Base-by-base conservation (phyloP, 768 basidiomycete genomes). In the Nidularia pulvinata region DNA sequence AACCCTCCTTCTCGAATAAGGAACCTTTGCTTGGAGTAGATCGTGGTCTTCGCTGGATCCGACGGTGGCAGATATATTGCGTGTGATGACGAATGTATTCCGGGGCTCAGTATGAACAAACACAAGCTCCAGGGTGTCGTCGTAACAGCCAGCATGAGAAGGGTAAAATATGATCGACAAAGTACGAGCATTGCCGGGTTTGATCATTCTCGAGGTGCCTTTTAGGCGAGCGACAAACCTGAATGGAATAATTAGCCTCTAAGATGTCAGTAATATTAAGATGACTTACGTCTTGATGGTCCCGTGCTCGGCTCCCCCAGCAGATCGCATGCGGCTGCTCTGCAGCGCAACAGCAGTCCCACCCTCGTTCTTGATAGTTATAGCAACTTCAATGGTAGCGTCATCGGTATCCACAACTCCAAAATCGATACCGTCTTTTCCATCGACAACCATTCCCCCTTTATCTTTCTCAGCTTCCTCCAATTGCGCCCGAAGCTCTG, bases 41-140 rank as follows among this genome's bases (percentile, higher is more conserved):
- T 81, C 79, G 47, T 81, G 72, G 57, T 85, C 83, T 7, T 71
- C 77, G 25, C 62, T 57, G 7, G 70, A 74, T 1, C 85, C 85
- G 33, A 83, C 75, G 5, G 76, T 75, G 7, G 76, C 82, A 25
- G 58, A 52, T 1, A 85, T 56, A 5, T 59, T 63, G 2, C 85
- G 76, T 0, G 73, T 72, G 50, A 85, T 82, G 37, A 77, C 57
- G 61, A 84, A 84, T 2, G 68, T 69, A 19, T 66, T 55, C 33
- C 59, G 57, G 4, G 67, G 64, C 3, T 58, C 54, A 0, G 59
- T 52, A 49, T 80, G 70, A 43, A 69, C 57, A 54, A 85, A 83
- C 1, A 74, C 53, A 13, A 85, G 66, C 42, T 82, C 80, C 4
- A 84, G 64, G 0, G 68, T 71, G 52, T 83, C 80, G 48, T 79